phyloP scores from a whole-genome alignment of 1,284 basidiomycete genomes.

The Austroboletus novae-zelandiae region DNA sequence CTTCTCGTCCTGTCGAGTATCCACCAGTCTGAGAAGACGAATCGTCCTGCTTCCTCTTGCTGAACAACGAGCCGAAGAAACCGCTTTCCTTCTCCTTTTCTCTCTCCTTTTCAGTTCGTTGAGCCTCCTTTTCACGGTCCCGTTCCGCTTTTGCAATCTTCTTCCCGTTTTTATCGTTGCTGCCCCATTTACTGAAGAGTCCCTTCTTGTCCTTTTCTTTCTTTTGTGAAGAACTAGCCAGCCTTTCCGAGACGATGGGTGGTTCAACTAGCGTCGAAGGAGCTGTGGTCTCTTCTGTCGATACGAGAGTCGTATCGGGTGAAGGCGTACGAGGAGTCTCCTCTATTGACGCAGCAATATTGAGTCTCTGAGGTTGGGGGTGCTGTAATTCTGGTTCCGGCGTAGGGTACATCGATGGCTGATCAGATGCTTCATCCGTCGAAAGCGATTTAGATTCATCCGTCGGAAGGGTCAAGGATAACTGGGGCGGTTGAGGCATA shows the following conservation, averaged over 20 bases:
- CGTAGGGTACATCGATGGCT: slow-evolving; percentile 10
- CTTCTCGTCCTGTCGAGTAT: slow-evolving; percentile 68
- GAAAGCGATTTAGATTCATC: slow-evolving; percentile 34
- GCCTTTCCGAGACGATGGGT: slow-evolving; percentile 28
- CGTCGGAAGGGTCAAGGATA: slow-evolving; percentile 29
- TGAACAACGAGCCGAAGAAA: slow-evolving; percentile 87
- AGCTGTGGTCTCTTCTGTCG: slow-evolving; percentile 31
- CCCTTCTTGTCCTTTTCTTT: slow-evolving; percentile 82
- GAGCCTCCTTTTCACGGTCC: slow-evolving; percentile 46
- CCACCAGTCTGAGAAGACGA: slow-evolving; percentile 47
- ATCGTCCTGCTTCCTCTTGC: slow-evolving; percentile 79
- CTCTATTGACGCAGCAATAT: slow-evolving; percentile 31
- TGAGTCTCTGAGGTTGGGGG: slow-evolving; percentile 45
- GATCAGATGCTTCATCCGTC: slow-evolving; percentile 33
- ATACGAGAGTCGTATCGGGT: slow-evolving; percentile 33
- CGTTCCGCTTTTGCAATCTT: slow-evolving; percentile 50
- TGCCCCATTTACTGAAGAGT: slow-evolving; percentile 70
- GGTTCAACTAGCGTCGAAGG: slow-evolving; percentile 23
- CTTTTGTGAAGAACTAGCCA: slow-evolving; percentile 37
- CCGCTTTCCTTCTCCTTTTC: slow-evolving; percentile 52
- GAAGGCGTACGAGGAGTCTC: slow-evolving; percentile 47
- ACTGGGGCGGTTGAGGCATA: slow-evolving; percentile 25
- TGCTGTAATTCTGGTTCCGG: slow-evolving; percentile 55
- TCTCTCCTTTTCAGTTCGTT: slow-evolving; percentile 52
- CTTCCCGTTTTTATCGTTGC: slow-evolving; percentile 56